phyloP scores from a whole-genome alignment of 352 stramenopile genomes.

The Pythium plurisporium region DNA sequence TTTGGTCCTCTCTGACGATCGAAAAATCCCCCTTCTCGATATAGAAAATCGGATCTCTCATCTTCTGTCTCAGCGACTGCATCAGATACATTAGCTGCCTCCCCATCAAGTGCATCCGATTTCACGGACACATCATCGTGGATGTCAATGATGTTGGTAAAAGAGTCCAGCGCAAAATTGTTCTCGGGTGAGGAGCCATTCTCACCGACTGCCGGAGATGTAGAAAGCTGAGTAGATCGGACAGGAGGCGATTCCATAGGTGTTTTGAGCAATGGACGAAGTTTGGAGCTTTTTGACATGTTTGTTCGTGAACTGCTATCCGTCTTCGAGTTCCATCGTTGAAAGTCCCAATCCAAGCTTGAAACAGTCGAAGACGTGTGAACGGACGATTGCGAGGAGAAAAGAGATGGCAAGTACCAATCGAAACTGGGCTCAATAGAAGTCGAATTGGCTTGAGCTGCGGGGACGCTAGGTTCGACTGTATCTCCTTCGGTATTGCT shows the following conservation, averaged over 20 bases:
- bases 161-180: slow-evolving; percentile 56
- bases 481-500: neutral
- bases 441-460: slow-evolving; percentile 11
- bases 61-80: slow-evolving; percentile 23
- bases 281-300: neutral
- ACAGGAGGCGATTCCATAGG: neutral
- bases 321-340: slow-evolving; percentile 36
- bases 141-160: slow-evolving; percentile 45
- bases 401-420: slow-evolving; percentile 72
- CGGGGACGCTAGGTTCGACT: neutral
- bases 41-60: slow-evolving; percentile 65
- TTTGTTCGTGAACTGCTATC: slow-evolving; percentile 13
- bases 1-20: slow-evolving; percentile 66
- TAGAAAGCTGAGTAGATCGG: neutral
- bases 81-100: slow-evolving; percentile 7
- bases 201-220: neutral
- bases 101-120: neutral
- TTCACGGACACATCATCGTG: slow-evolving; percentile 12
- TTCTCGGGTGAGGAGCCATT: slow-evolving; percentile 5
- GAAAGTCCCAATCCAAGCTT: slow-evolving; percentile 77
- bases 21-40: slow-evolving; percentile 77
- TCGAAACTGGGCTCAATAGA: slow-evolving; percentile 51
- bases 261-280: slow-evolving; percentile 8
- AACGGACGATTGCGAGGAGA: slow-evolving; percentile 62
- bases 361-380: slow-evolving; percentile 46